A percentile compares a stretch with the other conserved stretches of the same genome.
Conservation (phyloP, 495 filamentous ascomycete genomes). For the Penicillium bovifimosum region DNA sequence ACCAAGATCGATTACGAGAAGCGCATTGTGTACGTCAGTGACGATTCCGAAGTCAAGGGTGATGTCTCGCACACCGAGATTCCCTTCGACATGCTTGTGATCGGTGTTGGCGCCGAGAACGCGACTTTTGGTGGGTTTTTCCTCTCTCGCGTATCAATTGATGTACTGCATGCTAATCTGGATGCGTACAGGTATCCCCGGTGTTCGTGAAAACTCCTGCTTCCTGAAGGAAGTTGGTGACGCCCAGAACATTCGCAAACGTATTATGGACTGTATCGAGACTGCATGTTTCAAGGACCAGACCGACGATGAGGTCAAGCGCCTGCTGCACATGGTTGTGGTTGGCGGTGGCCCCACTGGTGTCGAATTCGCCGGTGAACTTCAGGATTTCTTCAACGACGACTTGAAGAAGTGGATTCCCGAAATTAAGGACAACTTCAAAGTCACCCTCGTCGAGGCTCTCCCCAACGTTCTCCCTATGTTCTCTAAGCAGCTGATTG, state of each 20-base stretch:
- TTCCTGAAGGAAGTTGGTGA: constrained; percentile 98
- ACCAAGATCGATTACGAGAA: constrained; percentile 93
- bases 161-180: constrained; percentile 8
- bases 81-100: constrained; percentile 95
- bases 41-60: constrained; percentile 90
- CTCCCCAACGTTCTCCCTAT: constrained; percentile 96
- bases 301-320: constrained; percentile 79
- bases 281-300: constrained; percentile 98
- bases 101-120: constrained; percentile 96
- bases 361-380: constrained; percentile 96
- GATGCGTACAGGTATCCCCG: constrained; percentile 63
- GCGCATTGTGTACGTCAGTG: constrained; percentile 80
- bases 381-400: constrained; percentile 97
- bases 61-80: constrained; percentile 78
- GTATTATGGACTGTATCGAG: constrained; percentile 99
- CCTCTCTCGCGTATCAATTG: not conserved
- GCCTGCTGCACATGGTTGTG: constrained; percentile 97
- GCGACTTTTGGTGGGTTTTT: constrained; percentile 79
- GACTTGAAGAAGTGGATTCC: constrained; percentile 98
- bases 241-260: constrained; percentile 91
- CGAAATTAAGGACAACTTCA: constrained; percentile 88
- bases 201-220: constrained; percentile 90
- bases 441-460: constrained; percentile 95
- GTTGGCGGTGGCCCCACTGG: constrained; percentile 97
- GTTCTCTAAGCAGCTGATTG: constrained; percentile 98